Conservation (phyloP, 495 filamentous ascomycete genomes). For the Neurospora cerealis region DNA sequence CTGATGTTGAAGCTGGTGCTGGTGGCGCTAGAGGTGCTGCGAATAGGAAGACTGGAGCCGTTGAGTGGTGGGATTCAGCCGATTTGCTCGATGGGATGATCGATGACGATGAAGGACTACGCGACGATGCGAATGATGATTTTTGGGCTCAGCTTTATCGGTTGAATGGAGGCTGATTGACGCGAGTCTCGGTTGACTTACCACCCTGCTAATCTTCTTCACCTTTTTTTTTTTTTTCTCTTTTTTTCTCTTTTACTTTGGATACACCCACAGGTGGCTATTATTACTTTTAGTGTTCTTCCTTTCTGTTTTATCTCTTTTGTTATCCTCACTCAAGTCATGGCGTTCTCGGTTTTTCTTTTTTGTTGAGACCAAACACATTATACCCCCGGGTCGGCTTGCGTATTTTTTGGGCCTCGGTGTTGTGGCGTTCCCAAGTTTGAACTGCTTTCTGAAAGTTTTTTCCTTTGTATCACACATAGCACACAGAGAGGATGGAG, state of each 20-base stretch:
- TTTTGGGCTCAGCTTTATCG: not conserved
- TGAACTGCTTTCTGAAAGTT: not conserved
- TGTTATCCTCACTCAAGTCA: not conserved
- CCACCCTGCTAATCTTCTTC: not conserved
- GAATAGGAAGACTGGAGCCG: not conserved
- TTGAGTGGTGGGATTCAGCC: slow-evolving; percentile 16
- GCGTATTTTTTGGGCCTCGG: not conserved
- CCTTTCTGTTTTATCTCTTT: not conserved
- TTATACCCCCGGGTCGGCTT: not conserved
- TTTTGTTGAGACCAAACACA: not conserved
- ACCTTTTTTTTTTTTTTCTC: not conserved
- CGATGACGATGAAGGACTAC: not conserved
- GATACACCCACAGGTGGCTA: not conserved
- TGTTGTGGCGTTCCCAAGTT: not conserved
- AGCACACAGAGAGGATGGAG: not conserved
- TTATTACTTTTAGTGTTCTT: not conserved
- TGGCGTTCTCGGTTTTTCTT: not conserved
- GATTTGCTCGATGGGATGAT: slow-evolving; percentile 3
- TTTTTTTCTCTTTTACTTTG: not conserved
- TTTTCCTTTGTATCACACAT: not conserved
- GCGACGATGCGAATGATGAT: not conserved
- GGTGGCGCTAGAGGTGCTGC: not conserved
- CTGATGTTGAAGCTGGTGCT: not conserved
- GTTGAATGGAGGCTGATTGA: not conserved
- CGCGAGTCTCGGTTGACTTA: not conserved